Percentiles rank a stretch among this genome's conserved stretches.
phyloP scores from a whole-genome alignment of 2,329 filamentous ascomycete species.

The Fusarium sp. region DNA sequence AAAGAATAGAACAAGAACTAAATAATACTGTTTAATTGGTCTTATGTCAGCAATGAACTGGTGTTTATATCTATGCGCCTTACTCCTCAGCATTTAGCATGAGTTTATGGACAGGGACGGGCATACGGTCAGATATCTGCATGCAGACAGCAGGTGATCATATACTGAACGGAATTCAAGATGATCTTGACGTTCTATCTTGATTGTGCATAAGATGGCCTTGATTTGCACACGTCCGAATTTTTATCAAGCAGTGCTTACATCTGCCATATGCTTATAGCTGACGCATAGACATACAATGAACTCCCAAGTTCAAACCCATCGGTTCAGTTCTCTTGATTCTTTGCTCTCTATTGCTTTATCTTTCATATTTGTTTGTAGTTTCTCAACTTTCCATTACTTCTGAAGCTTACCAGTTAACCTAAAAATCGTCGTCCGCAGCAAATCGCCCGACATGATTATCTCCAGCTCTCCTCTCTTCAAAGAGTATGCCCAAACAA shows the following conservation, averaged over 20 bases:
- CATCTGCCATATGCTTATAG: conserved; percentile 2
- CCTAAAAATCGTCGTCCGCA: neutral
- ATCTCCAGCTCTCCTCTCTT: conserved; percentile 40
- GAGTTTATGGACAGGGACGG: neutral
- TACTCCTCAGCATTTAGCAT: neutral
- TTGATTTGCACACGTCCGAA: neutral
- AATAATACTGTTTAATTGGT: neutral
- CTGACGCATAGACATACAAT: neutral
- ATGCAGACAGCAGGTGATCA: neutral
- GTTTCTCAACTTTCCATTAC: neutral
- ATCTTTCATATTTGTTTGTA: neutral
- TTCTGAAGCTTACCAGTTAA: no score
- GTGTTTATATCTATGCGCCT: neutral
- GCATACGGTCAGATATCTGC: neutral
- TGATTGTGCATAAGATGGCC: neutral
- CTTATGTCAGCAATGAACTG: neutral
- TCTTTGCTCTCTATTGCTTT: neutral
- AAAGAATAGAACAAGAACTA: neutral
- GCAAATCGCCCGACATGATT: conserved; percentile 28
- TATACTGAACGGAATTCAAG: neutral
- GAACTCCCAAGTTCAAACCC: neutral
- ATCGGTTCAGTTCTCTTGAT: no score
- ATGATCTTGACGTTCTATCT: neutral
- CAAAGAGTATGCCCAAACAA: conserved; percentile 37
- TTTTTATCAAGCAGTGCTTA: neutral